Percentiles rank a stretch among this genome's conserved stretches.
phyloP scores from a whole-genome alignment of 768 basidiomycete species.

The Serpula lacrymans region DNA sequence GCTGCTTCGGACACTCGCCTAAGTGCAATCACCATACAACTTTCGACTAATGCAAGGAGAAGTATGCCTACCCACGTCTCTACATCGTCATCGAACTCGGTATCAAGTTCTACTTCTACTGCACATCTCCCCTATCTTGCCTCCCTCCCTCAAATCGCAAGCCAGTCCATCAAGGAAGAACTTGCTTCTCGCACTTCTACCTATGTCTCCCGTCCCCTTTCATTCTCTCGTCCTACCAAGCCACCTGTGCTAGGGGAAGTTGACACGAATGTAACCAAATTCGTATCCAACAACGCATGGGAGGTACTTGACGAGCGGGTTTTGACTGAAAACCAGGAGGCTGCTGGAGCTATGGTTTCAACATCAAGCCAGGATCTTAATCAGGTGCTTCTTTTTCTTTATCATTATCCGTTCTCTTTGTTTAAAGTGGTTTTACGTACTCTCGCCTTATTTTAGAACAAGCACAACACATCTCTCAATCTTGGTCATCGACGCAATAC shows the following conservation, averaged over 20 bases:
- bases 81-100: conserved; percentile 16
- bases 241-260: conserved; percentile 27
- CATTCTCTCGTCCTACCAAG: conserved; percentile 5
- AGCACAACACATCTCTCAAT: conserved; percentile 13
- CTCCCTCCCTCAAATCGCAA: conserved; percentile 8
- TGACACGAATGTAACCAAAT: conserved; percentile 19
- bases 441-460: too few species aligned
- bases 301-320: conserved; percentile 9
- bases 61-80: conserved; percentile 15
- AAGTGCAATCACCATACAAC: too few species aligned
- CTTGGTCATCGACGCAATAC: conserved; percentile 16
- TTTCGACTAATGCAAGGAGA: too few species aligned
- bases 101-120: conserved; percentile 18
- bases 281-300: conserved; percentile 14
- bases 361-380: conserved; percentile 26
- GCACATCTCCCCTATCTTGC: conserved; percentile 14
- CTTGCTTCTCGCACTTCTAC: conserved; percentile 19
- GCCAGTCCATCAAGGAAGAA: conserved; percentile 14
- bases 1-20: too few species aligned
- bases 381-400: conserved; percentile 27
- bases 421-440: too few species aligned
- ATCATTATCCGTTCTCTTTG: too few species aligned
- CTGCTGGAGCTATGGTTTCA: conserved; percentile 6
- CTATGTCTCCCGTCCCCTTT: conserved; percentile 3
- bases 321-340: background rate